Evolutionary conservation across 2,329 filamentous ascomycete genomes (phyloP).

Genomic region (Nothophoma quercina): DNA sequence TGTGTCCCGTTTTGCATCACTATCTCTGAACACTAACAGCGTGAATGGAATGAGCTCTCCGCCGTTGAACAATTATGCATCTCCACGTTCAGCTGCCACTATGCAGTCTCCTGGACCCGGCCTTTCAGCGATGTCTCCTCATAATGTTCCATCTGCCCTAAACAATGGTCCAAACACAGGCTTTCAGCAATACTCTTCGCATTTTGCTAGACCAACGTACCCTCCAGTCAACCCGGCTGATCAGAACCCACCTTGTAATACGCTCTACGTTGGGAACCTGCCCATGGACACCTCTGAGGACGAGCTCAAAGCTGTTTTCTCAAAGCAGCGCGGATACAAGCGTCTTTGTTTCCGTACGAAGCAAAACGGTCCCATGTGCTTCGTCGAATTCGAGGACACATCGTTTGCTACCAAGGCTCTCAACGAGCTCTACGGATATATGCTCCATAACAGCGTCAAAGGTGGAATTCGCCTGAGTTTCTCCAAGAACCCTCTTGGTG

Average conservation of each 20-base stretch:
- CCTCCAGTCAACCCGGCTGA: conserved; percentile 93
- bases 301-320: conserved; percentile 92
- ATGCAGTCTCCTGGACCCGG: conserved; percentile 58
- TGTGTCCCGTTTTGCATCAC: conserved; percentile 69
- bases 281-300: conserved; percentile 93
- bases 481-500: conserved; percentile 95
- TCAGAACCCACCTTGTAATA: conserved; percentile 97
- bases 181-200: conserved; percentile 64
- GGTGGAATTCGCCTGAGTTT: conserved; percentile 95
- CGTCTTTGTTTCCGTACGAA: conserved; percentile 94
- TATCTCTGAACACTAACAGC: conserved; percentile 73
- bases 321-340: conserved; percentile 93
- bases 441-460: conserved; percentile 89
- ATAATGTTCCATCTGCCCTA: conserved; percentile 67
- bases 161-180: conserved; percentile 57
- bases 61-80: conserved; percentile 57
- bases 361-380: conserved; percentile 96
- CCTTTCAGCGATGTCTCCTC: conserved; percentile 52
- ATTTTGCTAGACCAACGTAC: conserved; percentile 71
- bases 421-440: conserved; percentile 85
- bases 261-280: conserved; percentile 95
- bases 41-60: conserved; percentile 59
- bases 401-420: conserved; percentile 91
- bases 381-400: conserved; percentile 96
- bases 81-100: conserved; percentile 58